Evolutionary conservation across 2,329 filamentous ascomycete species (phyloP).

Genomic region (Magnaporthiopsis rhizophila): DNA sequence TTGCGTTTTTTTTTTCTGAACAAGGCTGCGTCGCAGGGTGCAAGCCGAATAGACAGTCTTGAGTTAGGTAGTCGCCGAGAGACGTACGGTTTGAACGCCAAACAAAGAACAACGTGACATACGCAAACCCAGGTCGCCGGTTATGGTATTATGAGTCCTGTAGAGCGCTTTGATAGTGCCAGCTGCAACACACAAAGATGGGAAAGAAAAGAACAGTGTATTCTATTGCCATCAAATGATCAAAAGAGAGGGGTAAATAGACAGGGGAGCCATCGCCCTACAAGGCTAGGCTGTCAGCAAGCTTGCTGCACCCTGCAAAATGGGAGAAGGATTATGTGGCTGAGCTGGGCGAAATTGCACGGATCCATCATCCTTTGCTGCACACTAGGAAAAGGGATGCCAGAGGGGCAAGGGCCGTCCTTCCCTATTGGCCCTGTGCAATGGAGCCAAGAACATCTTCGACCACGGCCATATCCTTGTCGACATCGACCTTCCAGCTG

Average conservation of each 20-base stretch:
- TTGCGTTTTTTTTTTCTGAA: background rate
- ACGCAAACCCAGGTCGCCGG: background rate
- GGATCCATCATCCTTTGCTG: background rate
- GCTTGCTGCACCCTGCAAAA: background rate
- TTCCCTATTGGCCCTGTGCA: background rate
- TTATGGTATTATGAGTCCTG: background rate
- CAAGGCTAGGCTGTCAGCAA: background rate
- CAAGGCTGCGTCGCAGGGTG: background rate
- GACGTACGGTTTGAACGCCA: background rate
- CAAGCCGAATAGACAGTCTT: background rate
- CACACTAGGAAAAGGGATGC: background rate
- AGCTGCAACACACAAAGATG: background rate
- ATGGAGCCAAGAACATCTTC: conserved; percentile 43
- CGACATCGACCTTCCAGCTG: conserved; percentile 71
- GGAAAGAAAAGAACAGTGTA: background rate
- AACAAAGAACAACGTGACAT: background rate
- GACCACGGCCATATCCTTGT: conserved; percentile 59
- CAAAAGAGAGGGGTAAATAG: too few relatives aligned
- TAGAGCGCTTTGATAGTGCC: background rate
- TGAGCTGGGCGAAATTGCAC: background rate
- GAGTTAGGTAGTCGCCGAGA: background rate
- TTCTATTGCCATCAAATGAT: background rate
- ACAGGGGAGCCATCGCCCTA: background rate
- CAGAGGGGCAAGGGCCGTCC: background rate
- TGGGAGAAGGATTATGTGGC: background rate